Conservation (phyloP, 2,329 filamentous ascomycete species). For the Scedosporium apiospermum region DNA sequence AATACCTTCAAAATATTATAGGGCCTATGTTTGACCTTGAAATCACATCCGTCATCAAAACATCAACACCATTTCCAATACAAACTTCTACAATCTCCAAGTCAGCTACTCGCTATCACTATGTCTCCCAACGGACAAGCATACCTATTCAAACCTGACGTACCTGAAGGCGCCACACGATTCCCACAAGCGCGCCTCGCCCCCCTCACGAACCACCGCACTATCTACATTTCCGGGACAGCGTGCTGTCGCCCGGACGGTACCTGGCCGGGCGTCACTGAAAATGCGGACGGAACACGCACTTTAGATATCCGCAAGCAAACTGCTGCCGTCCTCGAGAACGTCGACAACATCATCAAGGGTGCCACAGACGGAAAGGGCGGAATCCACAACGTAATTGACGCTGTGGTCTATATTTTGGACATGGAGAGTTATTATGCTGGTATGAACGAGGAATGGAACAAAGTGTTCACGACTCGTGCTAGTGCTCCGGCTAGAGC, state of each 20-base stretch:
- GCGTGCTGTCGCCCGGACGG: slow-evolving; percentile 24
- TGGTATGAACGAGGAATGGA: slow-evolving; percentile 37
- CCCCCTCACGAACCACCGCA: slow-evolving; percentile 19
- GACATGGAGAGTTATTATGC: slow-evolving; percentile 31
- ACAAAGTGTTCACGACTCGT: slow-evolving; percentile 28
- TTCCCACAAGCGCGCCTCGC: slow-evolving; percentile 27
- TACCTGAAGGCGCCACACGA: slow-evolving; percentile 15
- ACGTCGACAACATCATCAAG: slow-evolving; percentile 27
- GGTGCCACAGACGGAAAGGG: slow-evolving; percentile 24
- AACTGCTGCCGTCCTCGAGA: slow-evolving; percentile 26
- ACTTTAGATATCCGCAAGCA: slow-evolving; percentile 24
- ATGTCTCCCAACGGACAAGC: slow-evolving; percentile 24
- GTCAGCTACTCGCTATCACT: not conserved
- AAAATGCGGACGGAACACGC: slow-evolving; percentile 24
- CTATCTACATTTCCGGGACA: slow-evolving; percentile 29
- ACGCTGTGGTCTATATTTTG: slow-evolving; percentile 28
- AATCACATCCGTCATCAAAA: not conserved
- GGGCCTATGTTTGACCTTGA: not conserved
- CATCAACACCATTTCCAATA: not conserved
- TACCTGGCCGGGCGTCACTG: slow-evolving; percentile 22
- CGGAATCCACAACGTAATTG: slow-evolving; percentile 26
- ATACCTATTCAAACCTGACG: slow-evolving; percentile 22
- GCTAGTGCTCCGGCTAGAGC: slow-evolving; percentile 25
- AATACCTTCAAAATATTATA: no score
- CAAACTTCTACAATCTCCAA: not conserved